phyloP scores from a whole-genome alignment of 768 basidiomycete species.

The Lactifluus echinatus region DNA sequence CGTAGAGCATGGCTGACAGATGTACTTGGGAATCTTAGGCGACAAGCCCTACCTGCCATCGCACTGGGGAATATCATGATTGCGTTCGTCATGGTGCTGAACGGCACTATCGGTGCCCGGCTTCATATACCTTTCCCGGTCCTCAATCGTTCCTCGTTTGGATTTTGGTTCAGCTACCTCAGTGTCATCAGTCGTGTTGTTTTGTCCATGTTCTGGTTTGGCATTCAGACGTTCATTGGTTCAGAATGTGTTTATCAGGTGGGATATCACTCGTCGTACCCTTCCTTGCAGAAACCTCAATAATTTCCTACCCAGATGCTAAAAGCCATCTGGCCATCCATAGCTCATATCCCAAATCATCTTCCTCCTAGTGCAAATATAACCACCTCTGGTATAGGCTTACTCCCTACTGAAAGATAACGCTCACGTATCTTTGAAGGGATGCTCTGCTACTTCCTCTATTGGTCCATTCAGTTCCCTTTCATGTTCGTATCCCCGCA shows the following conservation, averaged over 20 bases:
- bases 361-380: conserved; percentile 50
- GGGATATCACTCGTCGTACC: neutral
- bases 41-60: conserved; percentile 60
- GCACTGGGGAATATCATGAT: conserved; percentile 68
- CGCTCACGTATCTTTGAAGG: conserved; percentile 29
- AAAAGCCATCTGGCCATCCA: conserved; percentile 76
- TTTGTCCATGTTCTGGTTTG: conserved; percentile 78
- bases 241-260: conserved; percentile 70
- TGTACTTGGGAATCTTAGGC: conserved; percentile 32
- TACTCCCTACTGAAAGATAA: neutral
- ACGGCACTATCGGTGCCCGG: conserved; percentile 70
- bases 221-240: conserved; percentile 49
- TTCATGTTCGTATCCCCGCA: conserved; percentile 72
- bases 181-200: conserved; percentile 68
- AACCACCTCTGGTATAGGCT: conserved; percentile 46
- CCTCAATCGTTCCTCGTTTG: conserved; percentile 78
- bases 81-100: conserved; percentile 62
- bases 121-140: conserved; percentile 71
- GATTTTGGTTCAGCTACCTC: conserved; percentile 88
- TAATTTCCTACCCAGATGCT: conserved; percentile 43
- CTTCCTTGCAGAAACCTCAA: neutral
- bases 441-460: conserved; percentile 69
- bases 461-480: conserved; percentile 70
- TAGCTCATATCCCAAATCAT: conserved; percentile 53
- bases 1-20: neutral